phyloP scores from a whole-genome alignment of 1,284 basidiomycete genomes.

The Leccinum pachyderme region DNA sequence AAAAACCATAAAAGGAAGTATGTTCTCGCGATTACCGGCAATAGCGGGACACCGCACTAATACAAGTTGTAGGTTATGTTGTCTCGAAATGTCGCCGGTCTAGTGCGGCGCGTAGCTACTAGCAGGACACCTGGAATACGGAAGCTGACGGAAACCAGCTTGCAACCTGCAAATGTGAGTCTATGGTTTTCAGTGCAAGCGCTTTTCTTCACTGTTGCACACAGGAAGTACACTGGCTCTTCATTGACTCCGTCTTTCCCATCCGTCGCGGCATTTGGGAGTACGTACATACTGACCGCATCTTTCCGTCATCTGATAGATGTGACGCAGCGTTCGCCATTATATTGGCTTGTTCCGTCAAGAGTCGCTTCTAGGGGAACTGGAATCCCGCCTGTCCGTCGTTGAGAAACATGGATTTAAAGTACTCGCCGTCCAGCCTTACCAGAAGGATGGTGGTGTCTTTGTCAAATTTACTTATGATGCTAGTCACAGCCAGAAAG shows the following conservation, averaged over 20 bases:
- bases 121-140: conserved; percentile 1
- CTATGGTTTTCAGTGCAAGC: conserved; percentile 9
- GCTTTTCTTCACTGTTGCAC: conserved; percentile 6
- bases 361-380: conserved; percentile 48
- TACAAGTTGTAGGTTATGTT: conserved; percentile 12
- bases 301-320: conserved; percentile 5
- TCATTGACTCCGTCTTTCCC: conserved; percentile 59
- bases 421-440: conserved; percentile 57
- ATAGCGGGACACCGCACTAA: not conserved
- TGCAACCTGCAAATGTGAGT: conserved; percentile 18
- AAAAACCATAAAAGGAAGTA: conserved; percentile 11
- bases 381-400: conserved; percentile 48
- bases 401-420: conserved; percentile 56
- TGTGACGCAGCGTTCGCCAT: conserved; percentile 51
- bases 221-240: conserved; percentile 43
- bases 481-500: conserved; percentile 31
- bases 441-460: conserved; percentile 81
- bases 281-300: conserved; percentile 35
- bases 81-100: conserved; percentile 6
- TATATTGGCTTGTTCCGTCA: conserved; percentile 58
- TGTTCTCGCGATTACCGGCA: conserved; percentile 11
- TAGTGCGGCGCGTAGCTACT: conserved; percentile 2
- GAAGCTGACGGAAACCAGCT: conserved; percentile 10
- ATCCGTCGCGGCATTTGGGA: conserved; percentile 50
- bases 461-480: conserved; percentile 79